Evolutionary conservation across 2,329 filamentous ascomycete genomes (phyloP).

Genomic region (Boeremia exigua): DNA sequence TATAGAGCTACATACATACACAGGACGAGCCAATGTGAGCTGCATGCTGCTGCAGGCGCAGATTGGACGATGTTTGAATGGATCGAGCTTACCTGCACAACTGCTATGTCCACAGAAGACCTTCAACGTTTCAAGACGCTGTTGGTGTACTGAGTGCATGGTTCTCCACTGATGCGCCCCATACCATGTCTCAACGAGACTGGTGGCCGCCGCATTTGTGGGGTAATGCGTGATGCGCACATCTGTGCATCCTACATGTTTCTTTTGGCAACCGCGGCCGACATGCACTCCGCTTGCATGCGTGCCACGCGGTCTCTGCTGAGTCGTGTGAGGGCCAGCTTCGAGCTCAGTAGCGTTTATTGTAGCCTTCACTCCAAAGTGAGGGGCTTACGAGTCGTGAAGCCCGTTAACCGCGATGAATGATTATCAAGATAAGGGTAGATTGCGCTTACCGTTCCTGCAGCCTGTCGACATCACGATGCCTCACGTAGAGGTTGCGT

Average conservation of each 20-base stretch:
- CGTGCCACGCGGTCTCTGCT: slow-evolving; percentile 14
- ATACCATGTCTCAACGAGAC: slow-evolving; percentile 27
- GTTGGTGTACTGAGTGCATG: slow-evolving; percentile 11
- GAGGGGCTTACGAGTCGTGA: slow-evolving; percentile 11
- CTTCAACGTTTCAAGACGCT: slow-evolving; percentile 16
- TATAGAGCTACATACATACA: neutral
- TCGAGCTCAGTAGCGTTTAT: neutral
- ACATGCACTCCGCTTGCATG: slow-evolving; percentile 18
- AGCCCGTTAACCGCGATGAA: slow-evolving; percentile 17
- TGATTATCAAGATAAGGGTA: slow-evolving; percentile 19
- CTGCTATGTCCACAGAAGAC: slow-evolving; percentile 6
- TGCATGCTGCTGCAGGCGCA: slow-evolving; percentile 1
- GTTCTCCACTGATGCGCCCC: slow-evolving; percentile 23
- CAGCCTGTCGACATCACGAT: slow-evolving; percentile 28
- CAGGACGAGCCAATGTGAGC: neutral
- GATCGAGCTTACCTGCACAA: neutral
- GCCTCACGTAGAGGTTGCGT: slow-evolving; percentile 17
- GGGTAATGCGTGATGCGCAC: slow-evolving; percentile 24
- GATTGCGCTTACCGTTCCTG: slow-evolving; percentile 34
- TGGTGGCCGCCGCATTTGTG: slow-evolving; percentile 31
- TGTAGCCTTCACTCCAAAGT: neutral
- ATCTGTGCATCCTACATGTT: slow-evolving; percentile 17
- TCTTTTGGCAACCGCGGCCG: slow-evolving; percentile 25
- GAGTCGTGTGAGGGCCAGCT: slow-evolving; percentile 5
- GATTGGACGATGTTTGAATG: neutral